A percentile compares a stretch with the other conserved stretches of the same genome.
These are phyloP conservation scores for Teunomyces panamensis DNA, from an alignment of 805 yeast genomes.

Conservation along the genomic window DNA sequence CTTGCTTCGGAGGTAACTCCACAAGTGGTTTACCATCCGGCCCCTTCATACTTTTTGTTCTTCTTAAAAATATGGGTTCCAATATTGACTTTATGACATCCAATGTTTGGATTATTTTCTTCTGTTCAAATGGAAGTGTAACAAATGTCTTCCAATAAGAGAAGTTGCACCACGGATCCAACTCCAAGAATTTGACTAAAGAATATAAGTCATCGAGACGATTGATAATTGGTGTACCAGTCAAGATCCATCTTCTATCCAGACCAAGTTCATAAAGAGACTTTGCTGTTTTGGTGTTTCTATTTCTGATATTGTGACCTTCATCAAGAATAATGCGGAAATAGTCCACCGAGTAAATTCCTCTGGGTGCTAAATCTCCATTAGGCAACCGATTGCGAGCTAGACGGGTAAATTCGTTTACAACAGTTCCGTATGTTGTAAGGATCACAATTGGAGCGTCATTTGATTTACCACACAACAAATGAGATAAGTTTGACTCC, in stretches of 20 bases:
- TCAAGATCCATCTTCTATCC: slow-evolving; percentile 74
- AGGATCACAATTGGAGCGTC: slow-evolving; percentile 66
- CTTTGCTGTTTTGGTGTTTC: slow-evolving; percentile 73
- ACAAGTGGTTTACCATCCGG: slow-evolving; percentile 72
- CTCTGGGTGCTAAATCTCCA: slow-evolving; percentile 37
- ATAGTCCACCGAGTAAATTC: slow-evolving; percentile 70
- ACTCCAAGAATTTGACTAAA: slow-evolving; percentile 63
- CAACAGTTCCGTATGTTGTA: slow-evolving; percentile 86
- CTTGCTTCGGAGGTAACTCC: slow-evolving; percentile 70
- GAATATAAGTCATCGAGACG: slow-evolving; percentile 84
- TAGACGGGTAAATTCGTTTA: slow-evolving; percentile 64
- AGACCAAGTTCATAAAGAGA: slow-evolving; percentile 68
- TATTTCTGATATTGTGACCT: slow-evolving; percentile 84
- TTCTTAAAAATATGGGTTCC: slow-evolving; percentile 76
- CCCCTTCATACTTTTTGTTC: slow-evolving; percentile 84
- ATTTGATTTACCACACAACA: slow-evolving; percentile 37
- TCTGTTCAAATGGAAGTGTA: slow-evolving; percentile 77
- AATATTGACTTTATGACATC: slow-evolving; percentile 81
- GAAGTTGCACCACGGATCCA: slow-evolving; percentile 90
- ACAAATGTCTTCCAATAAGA: slow-evolving; percentile 86
- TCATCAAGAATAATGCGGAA: slow-evolving; percentile 82
- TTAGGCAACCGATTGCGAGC: slow-evolving; percentile 25
- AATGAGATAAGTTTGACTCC: slow-evolving; percentile 45
- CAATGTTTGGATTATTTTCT: slow-evolving; percentile 67
- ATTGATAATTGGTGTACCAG: slow-evolving; percentile 93